Evolutionary conservation across 495 filamentous ascomycete species (phyloP), one percentile per base, ranked within the genome.

Genomic region (Hypoxylon cercidicola): DNA sequence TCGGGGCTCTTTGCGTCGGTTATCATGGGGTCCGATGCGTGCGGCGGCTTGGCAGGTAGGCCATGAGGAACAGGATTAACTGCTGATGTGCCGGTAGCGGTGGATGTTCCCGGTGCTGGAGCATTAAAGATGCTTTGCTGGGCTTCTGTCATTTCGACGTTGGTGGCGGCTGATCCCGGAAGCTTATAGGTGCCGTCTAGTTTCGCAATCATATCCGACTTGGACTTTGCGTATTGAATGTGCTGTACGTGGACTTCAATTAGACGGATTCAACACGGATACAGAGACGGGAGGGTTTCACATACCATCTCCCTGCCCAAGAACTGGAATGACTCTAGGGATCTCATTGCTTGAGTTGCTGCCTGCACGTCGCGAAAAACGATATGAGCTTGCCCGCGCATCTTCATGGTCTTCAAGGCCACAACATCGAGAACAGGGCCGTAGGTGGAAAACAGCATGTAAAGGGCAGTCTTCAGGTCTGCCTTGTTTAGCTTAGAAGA

Each of bases 351-450:
- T 70, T 96, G 91, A 28, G 93, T 95, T 44, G 92, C 93, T 2
- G 89, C 84, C 57, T 94, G 89, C 11, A 93, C 79, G 72, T 99
- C 95, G 59, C 90, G 87, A 75, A 92, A 97, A 3, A 93, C 91
- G 45, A 99, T 81, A 72, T 97, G 93, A 50, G 95, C 96, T 75
- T 98, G 95, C 1, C 95, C 95, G 34, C 96, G 90, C 90, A 97
- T 93, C 77, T 93, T 93, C 69, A 80, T 80, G 0, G 91, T 95
- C 77, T 91, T 93, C 69, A 97, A 81, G 30, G 91, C 90, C 30
- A 96, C 90, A n/a, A 99, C 88, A 72, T 98, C 95, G 47, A 99
- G 85, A 12, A 99, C 90, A 8, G 91, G 87, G 18, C 96, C 96
- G 74, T 97, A 94, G 25, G 93, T 97, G 10, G 91, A 89, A 71